Percentiles rank a stretch among this genome's conserved stretches.
These are phyloP conservation scores for Chlorella sp. DNA, from an alignment of 139 green algal species.

Conservation along the genomic window DNA sequence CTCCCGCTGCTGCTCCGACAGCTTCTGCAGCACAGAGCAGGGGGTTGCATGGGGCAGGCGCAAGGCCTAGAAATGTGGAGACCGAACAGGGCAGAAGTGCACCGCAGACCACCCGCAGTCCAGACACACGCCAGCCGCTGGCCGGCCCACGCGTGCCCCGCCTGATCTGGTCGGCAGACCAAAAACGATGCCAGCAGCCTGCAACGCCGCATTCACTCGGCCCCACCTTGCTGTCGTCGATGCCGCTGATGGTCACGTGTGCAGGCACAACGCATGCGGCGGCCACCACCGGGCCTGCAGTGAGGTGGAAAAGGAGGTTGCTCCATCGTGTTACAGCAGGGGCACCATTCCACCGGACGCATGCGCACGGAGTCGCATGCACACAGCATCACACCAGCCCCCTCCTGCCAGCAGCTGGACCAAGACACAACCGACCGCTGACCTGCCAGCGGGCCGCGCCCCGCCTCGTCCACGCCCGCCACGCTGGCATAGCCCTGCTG, in stretches of 20 bases:
- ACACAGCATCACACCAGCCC: no score
- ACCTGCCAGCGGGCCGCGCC: constrained; percentile 88
- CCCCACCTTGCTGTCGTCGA: constrained; percentile 78
- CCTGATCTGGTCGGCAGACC: no score
- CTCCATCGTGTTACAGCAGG: not conserved
- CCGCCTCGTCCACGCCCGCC: constrained; percentile 88
- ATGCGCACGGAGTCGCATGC: not conserved
- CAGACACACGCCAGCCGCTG: no score
- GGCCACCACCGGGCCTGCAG: constrained; percentile 80
- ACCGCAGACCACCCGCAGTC: no score
- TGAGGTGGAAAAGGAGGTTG: not conserved
- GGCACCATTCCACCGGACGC: not conserved
- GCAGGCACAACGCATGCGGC: constrained; percentile 67
- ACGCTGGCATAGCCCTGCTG: constrained; percentile 59
- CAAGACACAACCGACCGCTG: no score
- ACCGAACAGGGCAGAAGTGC: no score
- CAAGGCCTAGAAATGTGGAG: no score
- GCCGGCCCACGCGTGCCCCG: no score
- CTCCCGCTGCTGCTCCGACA: constrained; percentile 75
- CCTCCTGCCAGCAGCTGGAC: no score
- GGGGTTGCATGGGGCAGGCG: no score
- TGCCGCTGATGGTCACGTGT: constrained; percentile 38
- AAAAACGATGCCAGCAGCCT: no score
- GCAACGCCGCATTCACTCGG: no score
- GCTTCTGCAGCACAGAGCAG: constrained; percentile 27